A percentile compares a stretch with the other conserved stretches of the same genome.
Conservation (phyloP, 257 asterid species). For the Gardenia jasminoides region DNA sequence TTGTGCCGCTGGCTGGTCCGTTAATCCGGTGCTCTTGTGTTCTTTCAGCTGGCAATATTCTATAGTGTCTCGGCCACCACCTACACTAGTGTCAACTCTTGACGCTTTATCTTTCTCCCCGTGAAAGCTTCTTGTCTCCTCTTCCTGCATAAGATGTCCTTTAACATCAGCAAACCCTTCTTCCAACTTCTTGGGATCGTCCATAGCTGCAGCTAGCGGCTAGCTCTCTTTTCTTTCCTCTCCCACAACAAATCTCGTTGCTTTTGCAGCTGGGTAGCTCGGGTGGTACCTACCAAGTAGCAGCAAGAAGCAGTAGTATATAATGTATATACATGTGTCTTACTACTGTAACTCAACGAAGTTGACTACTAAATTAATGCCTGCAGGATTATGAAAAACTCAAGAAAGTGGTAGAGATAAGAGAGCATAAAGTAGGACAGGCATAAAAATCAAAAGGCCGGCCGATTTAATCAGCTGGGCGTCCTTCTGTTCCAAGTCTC, state of each 20-base stretch:
- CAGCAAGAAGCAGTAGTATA: not conserved
- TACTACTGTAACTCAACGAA: not conserved
- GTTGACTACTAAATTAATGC: not conserved
- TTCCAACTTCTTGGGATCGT: conserved; percentile 46
- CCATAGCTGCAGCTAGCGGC: conserved; percentile 44
- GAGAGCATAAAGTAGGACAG: conserved; percentile 3
- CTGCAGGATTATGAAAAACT: not conserved
- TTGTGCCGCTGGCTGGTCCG: conserved; percentile 12
- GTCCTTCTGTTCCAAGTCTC: no score
- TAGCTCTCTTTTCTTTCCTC: not conserved
- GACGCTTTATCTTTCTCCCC: conserved; percentile 18
- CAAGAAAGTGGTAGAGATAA: not conserved
- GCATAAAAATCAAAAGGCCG: conserved; percentile 32
- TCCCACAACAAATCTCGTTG: not conserved
- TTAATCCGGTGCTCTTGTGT: not conserved
- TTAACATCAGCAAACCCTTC: conserved; percentile 40
- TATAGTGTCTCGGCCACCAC: not conserved
- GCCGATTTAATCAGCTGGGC: conserved; percentile 11
- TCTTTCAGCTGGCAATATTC: not conserved
- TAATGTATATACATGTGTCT: not conserved
- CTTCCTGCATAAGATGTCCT: conserved; percentile 1
- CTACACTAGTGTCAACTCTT: conserved; percentile 12
- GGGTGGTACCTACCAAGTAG: no score
- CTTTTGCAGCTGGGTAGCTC: not conserved
- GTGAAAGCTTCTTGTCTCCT: conserved; percentile 9